phyloP scores from a whole-genome alignment of 1,284 basidiomycete genomes.

The Sanguinoderma infundibulare region DNA sequence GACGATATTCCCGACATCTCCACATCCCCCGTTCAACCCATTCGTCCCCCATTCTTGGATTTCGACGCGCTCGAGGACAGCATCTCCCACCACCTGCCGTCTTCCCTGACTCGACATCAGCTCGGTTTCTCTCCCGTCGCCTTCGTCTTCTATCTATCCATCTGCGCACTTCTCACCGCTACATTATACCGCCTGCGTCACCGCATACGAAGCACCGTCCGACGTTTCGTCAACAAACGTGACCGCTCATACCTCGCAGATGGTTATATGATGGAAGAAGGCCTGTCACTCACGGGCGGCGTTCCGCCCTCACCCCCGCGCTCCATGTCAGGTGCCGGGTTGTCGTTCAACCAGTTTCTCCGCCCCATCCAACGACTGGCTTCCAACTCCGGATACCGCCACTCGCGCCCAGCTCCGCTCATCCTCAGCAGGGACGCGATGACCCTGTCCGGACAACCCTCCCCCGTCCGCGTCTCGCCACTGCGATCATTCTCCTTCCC shows the following conservation, averaged over 20 bases:
- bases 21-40: conserved; percentile 59
- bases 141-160: conserved; percentile 55
- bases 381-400: conserved; percentile 25
- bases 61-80: conserved; percentile 63
- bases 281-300: conserved; percentile 36
- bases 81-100: conserved; percentile 65
- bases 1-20: conserved; percentile 58
- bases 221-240: conserved; percentile 52
- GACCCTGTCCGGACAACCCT: conserved; percentile 30
- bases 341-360: conserved; percentile 25
- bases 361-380: conserved; percentile 26
- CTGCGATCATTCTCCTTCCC: conserved; percentile 35
- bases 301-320: conserved; percentile 28
- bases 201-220: conserved; percentile 49
- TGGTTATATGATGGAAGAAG: conserved; percentile 66
- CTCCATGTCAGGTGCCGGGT: conserved; percentile 26
- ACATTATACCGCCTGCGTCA: conserved; percentile 61
- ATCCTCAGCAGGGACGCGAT: conserved; percentile 23
- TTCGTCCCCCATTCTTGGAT: conserved; percentile 64
- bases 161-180: conserved; percentile 46
- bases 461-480: conserved; percentile 34
- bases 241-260: conserved; percentile 44
- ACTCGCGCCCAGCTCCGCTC: conserved; percentile 28
- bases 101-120: conserved; percentile 58
- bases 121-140: conserved; percentile 73